Evolutionary conservation across 805 yeast species (phyloP).

Genomic region (Ogataea paraovalis): DNA sequence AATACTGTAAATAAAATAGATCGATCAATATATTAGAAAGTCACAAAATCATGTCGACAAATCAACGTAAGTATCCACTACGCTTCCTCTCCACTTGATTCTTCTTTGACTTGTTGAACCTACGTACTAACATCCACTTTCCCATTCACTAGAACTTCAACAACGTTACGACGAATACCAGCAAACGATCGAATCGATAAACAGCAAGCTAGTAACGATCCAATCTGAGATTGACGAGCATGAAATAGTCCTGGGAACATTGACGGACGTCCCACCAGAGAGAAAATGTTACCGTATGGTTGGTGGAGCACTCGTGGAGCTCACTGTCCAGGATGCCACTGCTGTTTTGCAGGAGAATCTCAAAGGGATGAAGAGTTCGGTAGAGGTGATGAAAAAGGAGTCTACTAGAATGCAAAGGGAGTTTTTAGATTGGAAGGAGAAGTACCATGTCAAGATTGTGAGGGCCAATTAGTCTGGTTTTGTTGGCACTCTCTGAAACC

Average conservation of each 20-base stretch:
- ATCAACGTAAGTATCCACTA: no score
- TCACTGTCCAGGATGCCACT: slow-evolving; percentile 71
- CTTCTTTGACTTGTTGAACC: no score
- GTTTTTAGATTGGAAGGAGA: slow-evolving; percentile 46
- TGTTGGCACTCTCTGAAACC: no score
- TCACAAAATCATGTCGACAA: background rate
- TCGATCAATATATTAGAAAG: no score
- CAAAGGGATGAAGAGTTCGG: slow-evolving; percentile 41
- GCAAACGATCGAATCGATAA: slow-evolving; percentile 42
- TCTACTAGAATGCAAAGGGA: slow-evolving; percentile 36
- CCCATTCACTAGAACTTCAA: slow-evolving; percentile 35
- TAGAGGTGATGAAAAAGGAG: slow-evolving; percentile 37
- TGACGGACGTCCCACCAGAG: slow-evolving; percentile 45
- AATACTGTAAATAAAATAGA: no score
- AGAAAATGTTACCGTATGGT: slow-evolving; percentile 90
- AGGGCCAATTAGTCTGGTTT: slow-evolving; percentile 15
- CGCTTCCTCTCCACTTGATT: no score
- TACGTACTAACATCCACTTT: background rate
- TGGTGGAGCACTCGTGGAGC: slow-evolving; percentile 87
- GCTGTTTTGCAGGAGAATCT: slow-evolving; percentile 57
- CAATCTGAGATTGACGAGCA: slow-evolving; percentile 44
- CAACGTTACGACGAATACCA: slow-evolving; percentile 49
- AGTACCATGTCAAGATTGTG: slow-evolving; percentile 47
- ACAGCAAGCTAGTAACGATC: slow-evolving; percentile 43
- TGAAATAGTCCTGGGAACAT: slow-evolving; percentile 55